Evolutionary conservation across 192 early-diverging fungal genomes (phyloP).

Genomic region (Martensiomyces pterosporus): DNA sequence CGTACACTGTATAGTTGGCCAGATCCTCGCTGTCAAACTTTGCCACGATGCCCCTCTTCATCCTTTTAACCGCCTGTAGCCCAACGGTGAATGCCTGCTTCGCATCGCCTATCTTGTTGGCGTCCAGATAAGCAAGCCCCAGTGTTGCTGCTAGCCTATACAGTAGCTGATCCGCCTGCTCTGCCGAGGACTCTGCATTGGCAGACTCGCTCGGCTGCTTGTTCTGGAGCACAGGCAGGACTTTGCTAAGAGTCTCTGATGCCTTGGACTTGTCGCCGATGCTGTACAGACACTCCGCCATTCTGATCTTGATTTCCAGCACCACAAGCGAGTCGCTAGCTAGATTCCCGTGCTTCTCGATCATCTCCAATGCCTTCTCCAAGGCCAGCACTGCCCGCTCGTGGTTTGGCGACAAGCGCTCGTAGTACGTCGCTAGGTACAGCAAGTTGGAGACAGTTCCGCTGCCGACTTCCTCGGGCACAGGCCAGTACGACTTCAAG

Average conservation of each 20-base stretch:
- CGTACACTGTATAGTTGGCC: slow-evolving; percentile 23
- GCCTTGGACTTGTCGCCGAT: slow-evolving; percentile 9
- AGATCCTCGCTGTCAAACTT: slow-evolving; percentile 24
- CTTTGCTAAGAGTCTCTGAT: slow-evolving; percentile 5
- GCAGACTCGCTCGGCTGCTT: background rate
- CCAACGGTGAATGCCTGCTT: slow-evolving; percentile 19
- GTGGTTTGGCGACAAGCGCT: slow-evolving; percentile 11
- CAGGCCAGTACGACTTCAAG: slow-evolving; percentile 22
- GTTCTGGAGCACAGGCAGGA: slow-evolving; percentile 9
- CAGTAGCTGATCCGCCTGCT: slow-evolving; percentile 12
- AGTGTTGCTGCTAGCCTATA: slow-evolving; percentile 14
- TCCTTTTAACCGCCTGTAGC: slow-evolving; percentile 24
- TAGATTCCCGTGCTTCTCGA: background rate
- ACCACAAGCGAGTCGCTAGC: slow-evolving; percentile 12
- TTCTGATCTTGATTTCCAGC: slow-evolving; percentile 28
- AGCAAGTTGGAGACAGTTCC: slow-evolving; percentile 13
- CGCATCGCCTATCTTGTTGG: slow-evolving; percentile 9
- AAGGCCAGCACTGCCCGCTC: slow-evolving; percentile 18
- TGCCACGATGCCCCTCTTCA: slow-evolving; percentile 18
- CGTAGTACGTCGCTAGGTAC: slow-evolving; percentile 34
- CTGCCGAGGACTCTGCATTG: too few relatives aligned
- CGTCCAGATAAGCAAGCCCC: slow-evolving; percentile 8
- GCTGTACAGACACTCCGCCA: slow-evolving; percentile 24
- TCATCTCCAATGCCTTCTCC: slow-evolving; percentile 19
- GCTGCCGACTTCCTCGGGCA: slow-evolving; percentile 16